Base-by-base conservation (phyloP, 805 yeast genomes). In the Saccharomycopsis malanga region DNA sequence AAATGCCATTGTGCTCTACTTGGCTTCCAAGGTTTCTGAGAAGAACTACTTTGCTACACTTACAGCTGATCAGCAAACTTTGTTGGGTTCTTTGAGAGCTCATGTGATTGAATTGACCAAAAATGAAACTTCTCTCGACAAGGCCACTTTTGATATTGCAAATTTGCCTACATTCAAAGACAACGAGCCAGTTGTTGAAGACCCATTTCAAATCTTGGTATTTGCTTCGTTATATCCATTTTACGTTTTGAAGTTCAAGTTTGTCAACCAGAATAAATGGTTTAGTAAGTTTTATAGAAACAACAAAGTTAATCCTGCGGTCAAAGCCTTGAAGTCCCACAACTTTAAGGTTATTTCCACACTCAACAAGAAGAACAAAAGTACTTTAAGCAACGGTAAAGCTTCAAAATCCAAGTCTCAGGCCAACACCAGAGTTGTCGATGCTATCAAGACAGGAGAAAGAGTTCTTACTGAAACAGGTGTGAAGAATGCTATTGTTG, bases 1-100 rank as follows among this genome's bases (percentile, higher is more conserved):
- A 27, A 76, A 77, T 57, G 72, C 83, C 22, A 71, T 76, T 39
- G 81, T 76, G 49, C 73, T 70, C 56, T 78, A 73, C 57, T 64
- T 77, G 57, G 64, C 73, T 24, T 57, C 63, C 12, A 69, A 67
- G 42, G 14, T 41, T 15, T 17, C 14, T n/a, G 27, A 27, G 7
- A 47, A 39, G 30, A 37, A 40, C 27, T 24, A 38, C 30, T 50
- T 47, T 36, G 17, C n/a, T 3, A 34, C 35, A 14, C 15, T 45
- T 4, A 20, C 50, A 15, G 9, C 12, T 10, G 46, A 36, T 4
- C 46, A 49, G 23, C 7, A 22, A 7, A 37, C 20, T 12, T 4
- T 38, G 12, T 46, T 49, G 41, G 18, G 5, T 10, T 34, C n/a
- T n/a, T 49, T 49, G 45, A 41, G 53, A 45, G 15, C 10, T 4